Evolutionary conservation across 176 grass and related monocot species (phyloP).

Genomic region (Pontederia crassipes): DNA sequence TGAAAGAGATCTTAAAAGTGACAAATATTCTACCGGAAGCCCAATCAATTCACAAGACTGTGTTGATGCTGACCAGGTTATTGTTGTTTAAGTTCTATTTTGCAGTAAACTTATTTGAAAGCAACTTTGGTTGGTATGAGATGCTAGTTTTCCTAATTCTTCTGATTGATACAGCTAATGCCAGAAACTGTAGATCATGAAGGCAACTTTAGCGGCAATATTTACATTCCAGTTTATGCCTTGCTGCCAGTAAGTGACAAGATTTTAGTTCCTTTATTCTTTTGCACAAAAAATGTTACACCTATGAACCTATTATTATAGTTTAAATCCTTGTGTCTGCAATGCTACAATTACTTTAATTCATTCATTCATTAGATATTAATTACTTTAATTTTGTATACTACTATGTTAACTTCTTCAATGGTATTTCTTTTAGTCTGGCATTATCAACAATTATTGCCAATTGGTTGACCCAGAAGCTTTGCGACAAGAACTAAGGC

Average conservation of each 20-base stretch:
- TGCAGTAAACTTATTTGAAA: neutral
- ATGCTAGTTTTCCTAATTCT: conserved; percentile 12
- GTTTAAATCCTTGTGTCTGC: neutral
- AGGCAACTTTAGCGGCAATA: conserved; percentile 58
- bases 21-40: conserved; percentile 51
- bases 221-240: conserved; percentile 78
- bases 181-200: conserved; percentile 33
- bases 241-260: conserved; percentile 53
- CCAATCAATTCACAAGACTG: conserved; percentile 44
- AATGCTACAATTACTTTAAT: neutral
- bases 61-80: conserved; percentile 57
- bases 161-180: conserved; percentile 35
- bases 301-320: neutral
- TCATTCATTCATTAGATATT: neutral
- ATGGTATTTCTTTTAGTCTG: conserved; percentile 38
- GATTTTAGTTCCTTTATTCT: neutral
- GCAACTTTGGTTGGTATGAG: neutral
- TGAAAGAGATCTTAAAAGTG: conserved; percentile 53
- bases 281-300: neutral
- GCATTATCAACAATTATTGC: conserved; percentile 70
- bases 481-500: conserved; percentile 59
- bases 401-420: neutral
- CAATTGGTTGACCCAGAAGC: conserved; percentile 64
- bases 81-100: neutral
- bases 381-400: conserved; percentile 1